Base-by-base conservation (phyloP, 495 filamentous ascomycete species). In the Lindgomyces ingoldianus region DNA sequence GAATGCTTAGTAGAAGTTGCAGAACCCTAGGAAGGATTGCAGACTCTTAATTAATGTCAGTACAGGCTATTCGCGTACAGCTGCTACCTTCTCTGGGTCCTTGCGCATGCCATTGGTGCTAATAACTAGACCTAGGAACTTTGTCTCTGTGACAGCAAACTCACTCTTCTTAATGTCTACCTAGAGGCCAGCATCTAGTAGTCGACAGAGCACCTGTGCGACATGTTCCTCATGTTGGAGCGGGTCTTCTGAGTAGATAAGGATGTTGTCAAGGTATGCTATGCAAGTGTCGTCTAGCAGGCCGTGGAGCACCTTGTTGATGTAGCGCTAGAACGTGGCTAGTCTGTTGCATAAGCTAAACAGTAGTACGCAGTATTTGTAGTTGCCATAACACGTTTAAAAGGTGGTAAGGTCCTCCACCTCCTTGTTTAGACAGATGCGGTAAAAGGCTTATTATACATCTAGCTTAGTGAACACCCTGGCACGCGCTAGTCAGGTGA, bases 401-500 rank as follows among this genome's bases (percentile, higher is more conserved):
- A 80, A 79, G 0, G 67, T 67, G 3, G 64, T 80, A 2, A 73
- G 47, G 9, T 74, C 60, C 21, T 77, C 42, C 64, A 67, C 16
- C 36, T 64, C 48, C 64, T 16, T n/a, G 67, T 25, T 16, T 21
- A 68, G 68, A 10, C 47, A 21, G 19, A 69, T 71, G 44, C 18
- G n/a, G 18, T 66, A 73, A 41, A 68, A 68, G 26, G 51, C 60
- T 16, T 33, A 11, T 4, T 48, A 68, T 41, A 70, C 72, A 65
- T 84, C 75, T 0, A 85, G 46, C 60, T 81, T 82, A 0, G 70
- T 84, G 56, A 79, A 83, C 25, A 72, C 69, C 47, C 66, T 75
- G 1, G 72, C 70, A 41, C 60, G 63, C 0, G 19, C 26, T 0
- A 84, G 26, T 0, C 63, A 21, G n/a, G 67, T 26, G 2, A 83